Evolutionary conservation across 768 basidiomycete genomes (phyloP), one percentile per base, ranked within the genome.

Genomic region (Paxillus involutus): DNA sequence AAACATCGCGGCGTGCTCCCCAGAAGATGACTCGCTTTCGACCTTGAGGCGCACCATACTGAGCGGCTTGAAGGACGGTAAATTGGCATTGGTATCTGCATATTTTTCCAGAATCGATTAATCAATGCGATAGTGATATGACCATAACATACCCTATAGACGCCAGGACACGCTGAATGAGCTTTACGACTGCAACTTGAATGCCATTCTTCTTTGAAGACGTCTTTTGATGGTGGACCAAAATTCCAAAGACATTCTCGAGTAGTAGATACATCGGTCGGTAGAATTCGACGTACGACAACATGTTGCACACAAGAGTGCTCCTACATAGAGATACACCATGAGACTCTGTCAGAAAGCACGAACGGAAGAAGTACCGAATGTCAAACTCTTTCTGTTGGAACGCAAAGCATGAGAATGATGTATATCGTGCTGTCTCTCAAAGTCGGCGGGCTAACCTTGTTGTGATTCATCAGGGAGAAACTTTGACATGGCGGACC

Each of bases 401-500:
- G 12, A 42, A 14, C 44, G 30, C 44, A 56, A 51, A 55, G 36
- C 12, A 49, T 43, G 16, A 49, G 6, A 40, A 51, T 46, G 21
- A 50, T 40, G 47, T 13, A 19, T 21, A 24, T 35, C 36, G 19
- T 29, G 2, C 21, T 40, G 43, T 49, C 37, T 32, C 46, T 32
- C 46, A 17, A 12, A 29, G 39, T 41, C 26, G 32, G 1, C 7
- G 26, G 32, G 60, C 75, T 63, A 54, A 84, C 86, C 64, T 81
- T 83, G 36, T 71, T 66, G 55, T 83, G 82, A 51, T 90, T 91
- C 54, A 84, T 84, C 0, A 69, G 61, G 55, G 83, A 85, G 59
- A 89, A 91, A 3, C 84, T 80, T 58, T 90, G 89, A 60, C 89
- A 91, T 12, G 89, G 89, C 4, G 88, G 87, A 3, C 88, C 88